These are phyloP conservation scores for Zea mays DNA, from an alignment of 176 grass and related monocot genomes.

Conservation along the genomic window Zm-B73-REFERENCE-NAM-5.0 NC_050100.1:175355001-175355500, in stretches of 20 bases:
- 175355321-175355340: background rate
- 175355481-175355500: background rate
- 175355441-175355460: constrained; percentile 27
- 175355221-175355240: constrained; percentile 24
- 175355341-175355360: constrained; percentile 13
- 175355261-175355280: background rate
- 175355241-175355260: background rate
- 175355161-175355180: background rate
- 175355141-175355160: background rate
- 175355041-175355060: background rate
- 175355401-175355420: constrained; percentile 23
- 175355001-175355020: constrained; percentile 42
- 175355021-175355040: constrained; percentile 14
- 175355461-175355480: constrained; percentile 3
- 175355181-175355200: background rate
- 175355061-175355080: background rate
- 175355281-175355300: background rate
- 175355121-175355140: background rate
- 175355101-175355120: background rate
- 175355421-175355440: constrained; percentile 31
- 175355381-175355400: constrained; percentile 39
- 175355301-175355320: background rate
- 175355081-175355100: background rate
- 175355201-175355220: background rate
- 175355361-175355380: constrained; percentile 43